Conservation (phyloP, 75 land plant species). For the Gnetum montanum region DNA sequence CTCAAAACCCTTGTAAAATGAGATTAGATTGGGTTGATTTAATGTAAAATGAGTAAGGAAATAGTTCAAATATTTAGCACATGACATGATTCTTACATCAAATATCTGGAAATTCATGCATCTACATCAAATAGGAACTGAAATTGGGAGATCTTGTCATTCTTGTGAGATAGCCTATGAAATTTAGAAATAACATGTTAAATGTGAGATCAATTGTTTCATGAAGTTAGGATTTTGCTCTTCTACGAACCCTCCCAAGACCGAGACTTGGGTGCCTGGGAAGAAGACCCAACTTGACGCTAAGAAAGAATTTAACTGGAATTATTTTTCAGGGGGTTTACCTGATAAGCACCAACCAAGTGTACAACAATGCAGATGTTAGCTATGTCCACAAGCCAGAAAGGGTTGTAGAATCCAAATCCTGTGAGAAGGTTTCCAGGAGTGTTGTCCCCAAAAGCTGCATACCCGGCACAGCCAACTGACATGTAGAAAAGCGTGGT, state of each 20-base stretch:
- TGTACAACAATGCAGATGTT: slow-evolving; percentile 77
- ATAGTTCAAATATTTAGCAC: too few species aligned
- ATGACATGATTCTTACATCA: too few species aligned
- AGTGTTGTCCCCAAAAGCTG: slow-evolving; percentile 78
- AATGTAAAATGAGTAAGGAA: too few species aligned
- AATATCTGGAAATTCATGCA: too few species aligned
- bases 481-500: slow-evolving; percentile 74
- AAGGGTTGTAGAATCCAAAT: slow-evolving; percentile 86
- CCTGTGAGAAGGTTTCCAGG: slow-evolving; percentile 96
- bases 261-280: background rate
- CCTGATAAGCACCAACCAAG: slow-evolving; percentile 92
- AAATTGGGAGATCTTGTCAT: too few species aligned
- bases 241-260: too few species aligned
- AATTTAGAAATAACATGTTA: background rate
- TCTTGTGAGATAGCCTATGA: too few species aligned
- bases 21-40: too few species aligned
- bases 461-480: slow-evolving; percentile 71
- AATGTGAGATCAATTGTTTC: background rate
- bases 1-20: too few species aligned
- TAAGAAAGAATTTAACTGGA: background rate
- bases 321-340: too few species aligned
- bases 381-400: slow-evolving; percentile 84
- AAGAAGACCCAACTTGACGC: background rate
- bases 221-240: too few species aligned
- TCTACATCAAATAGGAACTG: too few species aligned